Base-by-base conservation (phyloP, 805 yeast species). In the Starmerella khaoyaiensis region DNA sequence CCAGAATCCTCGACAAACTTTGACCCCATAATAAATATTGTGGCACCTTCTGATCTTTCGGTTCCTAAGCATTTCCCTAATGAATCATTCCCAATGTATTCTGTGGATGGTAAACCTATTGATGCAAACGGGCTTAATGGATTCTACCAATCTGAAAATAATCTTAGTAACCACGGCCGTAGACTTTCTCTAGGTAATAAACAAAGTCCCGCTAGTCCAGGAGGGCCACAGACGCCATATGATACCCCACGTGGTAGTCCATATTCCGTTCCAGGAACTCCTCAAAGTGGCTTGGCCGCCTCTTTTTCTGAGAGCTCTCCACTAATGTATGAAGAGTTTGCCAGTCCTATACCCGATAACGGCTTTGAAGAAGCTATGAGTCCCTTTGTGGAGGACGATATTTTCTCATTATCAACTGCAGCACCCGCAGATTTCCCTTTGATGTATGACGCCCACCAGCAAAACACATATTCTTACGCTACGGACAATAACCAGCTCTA, bases 1-100 rank as follows among this genome's bases (percentile, higher is more conserved):
- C n/a, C n/a, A n/a, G n/a, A n/a, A n/a, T n/a, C n/a, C n/a, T n/a
- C n/a, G n/a, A n/a, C 33, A 4, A 27, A 30, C n/a, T 31, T 22
- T 3, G 49, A 46, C 22, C 49, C 49, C 8, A 42, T 46, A 8
- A 46, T 46, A 23, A 46, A 46, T 17, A 31, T 46, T 20, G 48
- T 42, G 14, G 47, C 47, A 5, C 49, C 49, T 1, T 40, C 37
- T 1, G 44, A 44, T 21, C 6, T 16, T 9, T 4, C 26, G 1
- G 28, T 25, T 10, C 14, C 30, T 14, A 16, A 28, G 8, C 34
- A 14, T 15, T 33, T 14, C 16, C 35, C 24, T 27, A 31, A 40
- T 21, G 42, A 40, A n/a, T 33, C 33, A 11, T 46, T 21, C 29
- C 45, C 46, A 5, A 44, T 44, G 39, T 46, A 46, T 31, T 23